A percentile compares a stretch with the other conserved stretches of the same genome.
Conservation (phyloP, 768 basidiomycete genomes). For the Leccinum subtestaceum region DNA sequence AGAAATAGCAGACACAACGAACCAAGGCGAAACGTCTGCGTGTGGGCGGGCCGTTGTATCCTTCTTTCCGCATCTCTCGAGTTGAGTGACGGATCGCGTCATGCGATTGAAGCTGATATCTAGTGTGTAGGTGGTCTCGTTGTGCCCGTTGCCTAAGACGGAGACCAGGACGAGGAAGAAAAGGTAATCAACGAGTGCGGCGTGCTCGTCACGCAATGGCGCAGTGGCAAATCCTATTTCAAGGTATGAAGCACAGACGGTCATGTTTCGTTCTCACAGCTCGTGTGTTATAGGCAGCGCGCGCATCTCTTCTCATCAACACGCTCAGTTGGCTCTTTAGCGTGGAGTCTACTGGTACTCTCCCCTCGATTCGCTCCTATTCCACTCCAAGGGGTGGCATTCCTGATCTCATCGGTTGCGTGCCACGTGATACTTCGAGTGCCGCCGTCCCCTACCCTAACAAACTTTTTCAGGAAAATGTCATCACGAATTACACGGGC, state of each 20-base stretch:
- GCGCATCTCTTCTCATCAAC: constrained; percentile 47
- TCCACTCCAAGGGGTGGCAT: constrained; percentile 40
- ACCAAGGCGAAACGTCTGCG: constrained; percentile 33
- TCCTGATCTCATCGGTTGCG: constrained; percentile 57
- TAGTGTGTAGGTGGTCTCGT: constrained; percentile 54
- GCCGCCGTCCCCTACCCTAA: not conserved
- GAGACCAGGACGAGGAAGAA: constrained; percentile 32
- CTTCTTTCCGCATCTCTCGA: constrained; percentile 61
- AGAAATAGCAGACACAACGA: constrained; percentile 15
- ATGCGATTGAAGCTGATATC: constrained; percentile 58
- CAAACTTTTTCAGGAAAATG: constrained; percentile 53
- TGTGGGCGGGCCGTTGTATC: constrained; percentile 62
- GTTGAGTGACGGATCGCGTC: constrained; percentile 45
- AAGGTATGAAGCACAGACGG: constrained; percentile 41
- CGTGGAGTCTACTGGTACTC: constrained; percentile 62
- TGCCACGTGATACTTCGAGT: constrained; percentile 34
- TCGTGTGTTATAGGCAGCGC: constrained; percentile 51
- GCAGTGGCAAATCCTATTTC: constrained; percentile 68
- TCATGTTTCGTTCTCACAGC: not conserved
- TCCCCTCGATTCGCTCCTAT: constrained; percentile 68
- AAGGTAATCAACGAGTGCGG: constrained; percentile 52
- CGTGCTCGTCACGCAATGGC: constrained; percentile 64
- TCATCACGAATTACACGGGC: constrained; percentile 87
- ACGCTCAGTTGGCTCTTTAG: constrained; percentile 83
- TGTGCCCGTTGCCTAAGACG: constrained; percentile 49